Evolutionary conservation across 2,329 filamentous ascomycete species (phyloP), one percentile per base, ranked within the genome.

Genomic region (Alternaria tenuissima): DNA sequence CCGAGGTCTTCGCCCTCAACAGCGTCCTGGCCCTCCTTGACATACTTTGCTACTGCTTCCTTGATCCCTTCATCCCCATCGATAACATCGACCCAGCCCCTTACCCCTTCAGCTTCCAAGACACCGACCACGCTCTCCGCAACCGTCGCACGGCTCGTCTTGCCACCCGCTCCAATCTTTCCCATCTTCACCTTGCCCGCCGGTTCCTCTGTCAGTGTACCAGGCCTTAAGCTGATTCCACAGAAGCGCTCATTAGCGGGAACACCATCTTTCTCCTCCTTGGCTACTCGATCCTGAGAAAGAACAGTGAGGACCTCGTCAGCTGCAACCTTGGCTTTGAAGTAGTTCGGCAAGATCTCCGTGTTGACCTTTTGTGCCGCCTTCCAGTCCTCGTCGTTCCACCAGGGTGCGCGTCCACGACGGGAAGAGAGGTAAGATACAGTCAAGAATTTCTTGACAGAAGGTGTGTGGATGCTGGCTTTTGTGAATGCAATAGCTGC

Each of bases 401-500:
- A 84, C 85, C 85, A 87, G 18, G 77, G 70, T 0, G 85, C 80
- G 38, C 79, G 76, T 28, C 73, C 80, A 18, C 80, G 80, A 3
- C 85, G 82, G 36, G 82, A 85, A 7, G 82, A 81, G 7, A 86
- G 70, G 69, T 85, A 86, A 2, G 84, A 86, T 11, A 87, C 78
- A 57, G 86, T 82, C 4, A 87, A 78, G 72, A 87, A 86, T 64
- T 86, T 86, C 59, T 78, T 81, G 52, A 87, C 76, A 39, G 73
- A 73, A 0, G 81, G 78, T 0, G 78, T 79, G 7, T 79, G 72
- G 52, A 83, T 77, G 36, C 83, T 80, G 7, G 84, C 83, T 22
- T 76, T 76, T 51, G 86, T 83, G 75, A 86, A 87, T 59, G 82
- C 76, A 63, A 85, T 85, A 8, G 84, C 84, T n/a, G 85, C 84